Evolutionary conservation across 2,329 filamentous ascomycete genomes (phyloP).

Genomic region (Pseudogymnoascus sp.): DNA sequence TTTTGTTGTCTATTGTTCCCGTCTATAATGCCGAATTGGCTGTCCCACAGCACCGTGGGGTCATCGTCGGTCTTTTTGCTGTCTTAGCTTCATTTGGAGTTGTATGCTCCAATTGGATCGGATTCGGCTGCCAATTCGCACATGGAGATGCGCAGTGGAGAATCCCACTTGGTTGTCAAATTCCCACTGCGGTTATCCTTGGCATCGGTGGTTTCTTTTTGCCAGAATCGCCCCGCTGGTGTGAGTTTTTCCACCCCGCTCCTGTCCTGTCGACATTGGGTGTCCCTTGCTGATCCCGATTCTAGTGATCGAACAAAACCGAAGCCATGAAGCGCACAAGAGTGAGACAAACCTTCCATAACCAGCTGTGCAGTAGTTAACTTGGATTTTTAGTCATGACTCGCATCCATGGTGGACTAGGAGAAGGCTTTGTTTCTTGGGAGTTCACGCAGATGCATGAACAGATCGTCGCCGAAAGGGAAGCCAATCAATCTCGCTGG

Average conservation of each 20-base stretch:
- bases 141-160: conserved; percentile 27
- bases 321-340: conserved; percentile 10
- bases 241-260: conserved; percentile 8
- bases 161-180: conserved; percentile 29
- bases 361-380: background rate
- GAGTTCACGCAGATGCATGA: conserved; percentile 22
- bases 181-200: conserved; percentile 18
- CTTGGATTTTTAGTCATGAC: conserved; percentile 12
- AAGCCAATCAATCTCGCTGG: conserved; percentile 8
- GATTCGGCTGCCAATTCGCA: conserved; percentile 30
- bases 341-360: background rate
- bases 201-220: conserved; percentile 14
- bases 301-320: conserved; percentile 12
- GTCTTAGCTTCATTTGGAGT: conserved; percentile 31
- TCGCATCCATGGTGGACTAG: conserved; percentile 18
- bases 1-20: conserved; percentile 10
- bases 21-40: conserved; percentile 29
- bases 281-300: background rate
- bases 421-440: conserved; percentile 19
- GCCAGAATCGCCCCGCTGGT: conserved; percentile 18
- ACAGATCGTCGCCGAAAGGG: conserved; percentile 11
- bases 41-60: conserved; percentile 23
- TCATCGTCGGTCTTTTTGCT: conserved; percentile 28
- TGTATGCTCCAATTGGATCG: conserved; percentile 33
- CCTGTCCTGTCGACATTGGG: conserved; percentile 15